Conservation (phyloP, 176 grass and related monocot genomes). For the Oryza meridionalis region DNA sequence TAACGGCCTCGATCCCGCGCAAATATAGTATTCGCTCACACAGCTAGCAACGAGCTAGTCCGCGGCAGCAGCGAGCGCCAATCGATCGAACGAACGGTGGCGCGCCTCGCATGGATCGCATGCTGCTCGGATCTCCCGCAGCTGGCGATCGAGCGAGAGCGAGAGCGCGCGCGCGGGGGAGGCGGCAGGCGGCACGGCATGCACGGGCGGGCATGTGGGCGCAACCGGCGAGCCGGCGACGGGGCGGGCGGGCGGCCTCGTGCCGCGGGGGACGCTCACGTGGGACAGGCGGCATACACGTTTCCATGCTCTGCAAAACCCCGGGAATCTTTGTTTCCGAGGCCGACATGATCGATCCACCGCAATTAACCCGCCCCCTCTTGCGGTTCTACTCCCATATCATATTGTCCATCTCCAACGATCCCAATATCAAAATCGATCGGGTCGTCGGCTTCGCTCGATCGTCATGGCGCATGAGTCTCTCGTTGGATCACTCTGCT, state of each 20-base stretch:
- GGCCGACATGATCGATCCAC: constrained; percentile 34
- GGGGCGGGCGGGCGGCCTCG: constrained; percentile 34
- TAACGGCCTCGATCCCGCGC: constrained; percentile 22
- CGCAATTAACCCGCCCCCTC: neutral
- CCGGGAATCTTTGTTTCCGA: constrained; percentile 72
- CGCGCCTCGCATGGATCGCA: constrained; percentile 20
- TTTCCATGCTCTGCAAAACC: constrained; percentile 52
- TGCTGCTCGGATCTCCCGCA: constrained; percentile 44
- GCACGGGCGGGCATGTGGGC: constrained; percentile 45
- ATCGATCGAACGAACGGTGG: constrained; percentile 3
- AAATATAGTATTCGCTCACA: constrained; percentile 16
- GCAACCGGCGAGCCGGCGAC: constrained; percentile 61
- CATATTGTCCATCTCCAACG: neutral
- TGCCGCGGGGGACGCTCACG: constrained; percentile 43
- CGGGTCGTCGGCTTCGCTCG: neutral
- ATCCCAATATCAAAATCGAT: constrained; percentile 4
- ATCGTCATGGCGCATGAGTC: neutral
- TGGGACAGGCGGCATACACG: constrained; percentile 55
- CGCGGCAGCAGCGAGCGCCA: neutral
- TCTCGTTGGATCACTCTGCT: constrained; percentile 7
- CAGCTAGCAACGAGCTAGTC: constrained; percentile 2
- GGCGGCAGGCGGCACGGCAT: neutral
- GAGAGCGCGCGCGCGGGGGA: neutral
- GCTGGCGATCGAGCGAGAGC: neutral
- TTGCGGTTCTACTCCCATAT: neutral